A percentile compares a stretch with the other conserved stretches of the same genome.
phyloP scores from a whole-genome alignment of 1,139 yeast species.

The Blastobotrys elegans region DNA sequence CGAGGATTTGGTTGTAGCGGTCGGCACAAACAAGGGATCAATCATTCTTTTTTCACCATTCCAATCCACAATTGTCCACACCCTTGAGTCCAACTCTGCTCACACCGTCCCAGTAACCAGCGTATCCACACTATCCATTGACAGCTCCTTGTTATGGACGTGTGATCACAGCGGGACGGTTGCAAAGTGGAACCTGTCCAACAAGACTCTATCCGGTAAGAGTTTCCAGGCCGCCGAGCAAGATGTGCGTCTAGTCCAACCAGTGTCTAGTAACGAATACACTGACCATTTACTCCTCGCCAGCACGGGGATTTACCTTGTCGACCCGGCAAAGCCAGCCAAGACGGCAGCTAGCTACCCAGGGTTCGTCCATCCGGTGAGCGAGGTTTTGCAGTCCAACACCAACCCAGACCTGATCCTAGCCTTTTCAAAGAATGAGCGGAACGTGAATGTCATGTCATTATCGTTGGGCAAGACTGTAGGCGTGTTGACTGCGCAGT shows the following conservation, averaged over 20 bases:
- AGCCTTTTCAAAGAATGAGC: slow-evolving; percentile 69
- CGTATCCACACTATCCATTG: slow-evolving; percentile 50
- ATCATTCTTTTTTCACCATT: slow-evolving; percentile 65
- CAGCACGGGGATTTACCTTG: slow-evolving; percentile 56
- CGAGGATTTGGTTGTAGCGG: slow-evolving; percentile 46
- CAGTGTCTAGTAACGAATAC: slow-evolving; percentile 37
- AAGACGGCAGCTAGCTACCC: slow-evolving; percentile 23
- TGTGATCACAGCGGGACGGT: slow-evolving; percentile 60
- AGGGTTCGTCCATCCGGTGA: slow-evolving; percentile 26
- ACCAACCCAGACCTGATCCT: slow-evolving; percentile 44
- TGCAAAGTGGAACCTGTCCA: slow-evolving; percentile 56
- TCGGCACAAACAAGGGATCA: slow-evolving; percentile 65
- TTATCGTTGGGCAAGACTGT: slow-evolving; percentile 37
- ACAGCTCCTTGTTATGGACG: slow-evolving; percentile 48
- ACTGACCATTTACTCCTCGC: slow-evolving; percentile 46
- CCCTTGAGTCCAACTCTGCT: slow-evolving; percentile 42
- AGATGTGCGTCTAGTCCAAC: slow-evolving; percentile 28
- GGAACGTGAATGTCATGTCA: slow-evolving; percentile 71
- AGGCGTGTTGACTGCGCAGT: slow-evolving; percentile 61
- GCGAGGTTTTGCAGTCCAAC: slow-evolving; percentile 12
- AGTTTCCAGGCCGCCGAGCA: slow-evolving; percentile 41
- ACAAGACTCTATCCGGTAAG: slow-evolving; percentile 39
- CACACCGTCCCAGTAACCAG: slow-evolving; percentile 50
- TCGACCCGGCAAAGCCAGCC: slow-evolving; percentile 34
- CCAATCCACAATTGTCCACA: slow-evolving; percentile 50